phyloP scores from a whole-genome alignment of 2,329 filamentous ascomycete species.

The Alternaria dauci region DNA sequence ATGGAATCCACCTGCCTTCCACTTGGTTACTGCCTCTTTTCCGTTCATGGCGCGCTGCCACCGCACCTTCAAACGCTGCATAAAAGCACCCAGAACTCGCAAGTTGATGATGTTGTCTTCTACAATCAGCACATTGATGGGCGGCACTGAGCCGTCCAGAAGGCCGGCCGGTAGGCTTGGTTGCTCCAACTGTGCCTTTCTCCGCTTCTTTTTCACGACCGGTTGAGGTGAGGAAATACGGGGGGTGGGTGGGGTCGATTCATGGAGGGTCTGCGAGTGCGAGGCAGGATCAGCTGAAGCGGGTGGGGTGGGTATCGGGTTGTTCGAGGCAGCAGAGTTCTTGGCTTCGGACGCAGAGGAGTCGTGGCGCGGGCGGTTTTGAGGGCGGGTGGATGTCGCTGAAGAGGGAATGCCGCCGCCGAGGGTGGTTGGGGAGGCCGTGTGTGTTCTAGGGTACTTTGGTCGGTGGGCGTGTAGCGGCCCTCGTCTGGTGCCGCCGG shows the following conservation, averaged over 20 bases:
- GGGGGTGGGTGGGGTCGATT: constrained; percentile 58
- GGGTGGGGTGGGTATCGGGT: constrained; percentile 66
- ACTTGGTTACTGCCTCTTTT: constrained; percentile 89
- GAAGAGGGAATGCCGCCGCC: constrained; percentile 50
- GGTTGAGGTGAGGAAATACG: constrained; percentile 61
- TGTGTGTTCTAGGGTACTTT: constrained; percentile 74
- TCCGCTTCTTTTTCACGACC: constrained; percentile 56
- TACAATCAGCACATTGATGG: constrained; percentile 96
- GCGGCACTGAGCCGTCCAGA: constrained; percentile 84
- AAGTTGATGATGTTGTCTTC: constrained; percentile 99
- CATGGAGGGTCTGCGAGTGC: constrained; percentile 41
- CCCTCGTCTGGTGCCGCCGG: constrained; percentile 70
- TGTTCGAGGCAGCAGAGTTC: constrained; percentile 53
- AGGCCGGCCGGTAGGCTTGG: constrained; percentile 63
- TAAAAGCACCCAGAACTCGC: constrained; percentile 90
- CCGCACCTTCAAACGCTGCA: constrained; percentile 92
- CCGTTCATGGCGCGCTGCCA: constrained; percentile 99
- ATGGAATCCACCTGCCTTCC: constrained; percentile 92
- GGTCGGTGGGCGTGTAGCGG: constrained; percentile 59
- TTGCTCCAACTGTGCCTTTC: constrained; percentile 48
- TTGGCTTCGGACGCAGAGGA: constrained; percentile 56
- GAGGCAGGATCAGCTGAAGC: constrained; percentile 56
- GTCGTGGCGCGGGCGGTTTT: constrained; percentile 49
- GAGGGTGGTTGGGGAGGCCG: constrained; percentile 79
- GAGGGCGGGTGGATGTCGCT: constrained; percentile 45